Conservation (phyloP, 176 grass and related monocot species). For the Phragmites australis region DNA sequence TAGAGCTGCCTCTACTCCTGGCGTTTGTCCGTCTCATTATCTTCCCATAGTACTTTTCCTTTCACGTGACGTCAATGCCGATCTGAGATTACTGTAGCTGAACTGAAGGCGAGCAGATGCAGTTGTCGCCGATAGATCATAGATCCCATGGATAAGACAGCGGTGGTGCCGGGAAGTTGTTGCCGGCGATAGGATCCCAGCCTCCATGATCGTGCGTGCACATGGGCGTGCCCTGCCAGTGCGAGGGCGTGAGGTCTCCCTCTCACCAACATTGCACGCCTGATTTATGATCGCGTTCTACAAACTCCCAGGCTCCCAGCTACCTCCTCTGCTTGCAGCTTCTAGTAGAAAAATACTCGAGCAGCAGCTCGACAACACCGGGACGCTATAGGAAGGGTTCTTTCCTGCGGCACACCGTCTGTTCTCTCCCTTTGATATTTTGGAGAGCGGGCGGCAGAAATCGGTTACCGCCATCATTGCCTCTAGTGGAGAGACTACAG, state of each 20-base stretch:
- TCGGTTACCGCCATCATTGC: background rate
- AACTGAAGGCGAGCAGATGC: background rate
- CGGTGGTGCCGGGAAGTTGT: background rate
- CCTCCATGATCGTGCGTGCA: background rate
- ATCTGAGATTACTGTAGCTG: background rate
- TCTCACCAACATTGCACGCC: background rate
- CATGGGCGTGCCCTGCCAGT: background rate
- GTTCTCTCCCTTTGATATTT: too few species aligned
- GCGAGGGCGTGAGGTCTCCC: background rate
- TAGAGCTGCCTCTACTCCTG: too few species aligned
- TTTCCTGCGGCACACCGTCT: background rate
- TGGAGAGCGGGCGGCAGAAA: background rate
- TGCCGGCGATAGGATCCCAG: slow-evolving; percentile 3
- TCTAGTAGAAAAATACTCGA: too few species aligned
- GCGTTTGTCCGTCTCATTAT: background rate
- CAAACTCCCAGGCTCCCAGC: too few species aligned
- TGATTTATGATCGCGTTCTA: background rate
- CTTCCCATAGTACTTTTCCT: background rate
- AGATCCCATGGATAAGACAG: background rate
- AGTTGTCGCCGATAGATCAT: slow-evolving; percentile 9
- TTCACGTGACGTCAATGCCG: background rate
- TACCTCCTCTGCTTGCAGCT: too few species aligned
- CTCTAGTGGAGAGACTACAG: too few species aligned
- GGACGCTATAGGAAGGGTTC: background rate
- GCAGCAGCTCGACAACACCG: background rate